Evolutionary conservation across 2,329 filamentous ascomycete genomes (phyloP).

Genomic region (Penicillium sp.): DNA sequence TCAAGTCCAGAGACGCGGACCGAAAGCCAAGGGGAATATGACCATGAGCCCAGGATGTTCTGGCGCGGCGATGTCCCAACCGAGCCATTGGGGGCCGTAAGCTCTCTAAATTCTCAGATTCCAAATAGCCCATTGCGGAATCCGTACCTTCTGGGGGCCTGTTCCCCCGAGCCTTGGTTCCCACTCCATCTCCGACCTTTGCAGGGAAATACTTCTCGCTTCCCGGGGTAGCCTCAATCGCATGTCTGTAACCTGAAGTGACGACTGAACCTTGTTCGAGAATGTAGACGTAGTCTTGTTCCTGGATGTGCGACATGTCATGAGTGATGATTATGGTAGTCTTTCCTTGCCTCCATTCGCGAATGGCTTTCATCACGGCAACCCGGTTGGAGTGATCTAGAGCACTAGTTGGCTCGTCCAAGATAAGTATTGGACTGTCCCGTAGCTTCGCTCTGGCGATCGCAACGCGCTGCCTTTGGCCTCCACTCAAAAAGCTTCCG

Average conservation of each 20-base stretch:
- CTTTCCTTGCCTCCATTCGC: constrained; percentile 71
- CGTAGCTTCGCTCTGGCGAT: constrained; percentile 74
- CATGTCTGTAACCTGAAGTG: constrained; percentile 62
- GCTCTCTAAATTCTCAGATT: neutral
- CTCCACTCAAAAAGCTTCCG: constrained; percentile 73
- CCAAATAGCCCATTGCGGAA: neutral
- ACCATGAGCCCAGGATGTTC: constrained; percentile 13
- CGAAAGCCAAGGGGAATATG: constrained; percentile 15
- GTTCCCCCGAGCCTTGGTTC: neutral
- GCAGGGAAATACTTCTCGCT: constrained; percentile 21
- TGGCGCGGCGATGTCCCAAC: constrained; percentile 2
- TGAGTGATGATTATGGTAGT: constrained; percentile 95
- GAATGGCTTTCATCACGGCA: constrained; percentile 69
- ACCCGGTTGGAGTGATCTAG: constrained; percentile 69
- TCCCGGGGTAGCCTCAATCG: constrained; percentile 46
- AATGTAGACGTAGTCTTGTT: constrained; percentile 74
- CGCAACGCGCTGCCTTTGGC: constrained; percentile 76
- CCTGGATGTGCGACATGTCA: constrained; percentile 70
- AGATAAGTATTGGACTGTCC: constrained; percentile 73
- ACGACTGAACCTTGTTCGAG: constrained; percentile 66
- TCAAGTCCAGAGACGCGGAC: constrained; percentile 9
- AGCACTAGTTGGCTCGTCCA: constrained; percentile 86
- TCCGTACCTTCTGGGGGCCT: neutral
- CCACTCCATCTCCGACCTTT: neutral
- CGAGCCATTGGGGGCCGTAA: neutral